phyloP scores from a whole-genome alignment of 257 asterid genomes.

The Ilex asprella region DNA sequence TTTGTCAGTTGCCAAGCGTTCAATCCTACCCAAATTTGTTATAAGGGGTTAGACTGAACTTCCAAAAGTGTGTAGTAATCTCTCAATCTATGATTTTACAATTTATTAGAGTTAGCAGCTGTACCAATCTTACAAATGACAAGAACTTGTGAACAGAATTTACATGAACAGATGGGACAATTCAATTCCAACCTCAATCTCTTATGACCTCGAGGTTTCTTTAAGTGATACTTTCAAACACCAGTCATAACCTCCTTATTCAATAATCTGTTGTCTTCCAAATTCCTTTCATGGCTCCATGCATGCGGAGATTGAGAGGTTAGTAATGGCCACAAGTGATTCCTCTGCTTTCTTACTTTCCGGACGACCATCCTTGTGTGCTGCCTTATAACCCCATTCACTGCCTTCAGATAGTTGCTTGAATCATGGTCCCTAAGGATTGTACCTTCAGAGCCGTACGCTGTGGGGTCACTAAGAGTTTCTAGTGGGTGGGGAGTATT shows the following conservation, averaged over 20 bases:
- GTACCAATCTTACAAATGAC: no score
- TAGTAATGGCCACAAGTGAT: slow-evolving; percentile 64
- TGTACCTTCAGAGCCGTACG: slow-evolving; percentile 78
- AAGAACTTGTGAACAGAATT: no score
- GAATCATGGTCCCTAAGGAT: slow-evolving; percentile 84
- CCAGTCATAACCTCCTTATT: slow-evolving; percentile 35
- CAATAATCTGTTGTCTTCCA: slow-evolving; percentile 20
- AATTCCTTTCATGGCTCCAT: slow-evolving; percentile 46
- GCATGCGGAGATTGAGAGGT: slow-evolving; percentile 67
- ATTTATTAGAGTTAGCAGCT: no score
- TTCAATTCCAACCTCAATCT: no score
- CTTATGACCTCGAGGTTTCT: background rate
- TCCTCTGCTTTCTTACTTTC: slow-evolving; percentile 43
- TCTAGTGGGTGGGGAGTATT: slow-evolving; percentile 84
- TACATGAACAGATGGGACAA: no score
- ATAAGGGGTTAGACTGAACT: no score
- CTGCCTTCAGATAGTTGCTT: slow-evolving; percentile 73
- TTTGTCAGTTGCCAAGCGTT: no score
- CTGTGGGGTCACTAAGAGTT: slow-evolving; percentile 72
- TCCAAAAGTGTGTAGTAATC: no score
- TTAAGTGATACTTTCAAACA: slow-evolving; percentile 18
- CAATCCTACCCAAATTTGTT: no score
- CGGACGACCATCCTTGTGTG: slow-evolving; percentile 33
- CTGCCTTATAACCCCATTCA: slow-evolving; percentile 46
- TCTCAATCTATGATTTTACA: no score